A percentile compares a stretch with the other conserved stretches of the same genome.
Evolutionary conservation across 805 yeast genomes (phyloP).

Genomic region (Candida insectorum): DNA sequence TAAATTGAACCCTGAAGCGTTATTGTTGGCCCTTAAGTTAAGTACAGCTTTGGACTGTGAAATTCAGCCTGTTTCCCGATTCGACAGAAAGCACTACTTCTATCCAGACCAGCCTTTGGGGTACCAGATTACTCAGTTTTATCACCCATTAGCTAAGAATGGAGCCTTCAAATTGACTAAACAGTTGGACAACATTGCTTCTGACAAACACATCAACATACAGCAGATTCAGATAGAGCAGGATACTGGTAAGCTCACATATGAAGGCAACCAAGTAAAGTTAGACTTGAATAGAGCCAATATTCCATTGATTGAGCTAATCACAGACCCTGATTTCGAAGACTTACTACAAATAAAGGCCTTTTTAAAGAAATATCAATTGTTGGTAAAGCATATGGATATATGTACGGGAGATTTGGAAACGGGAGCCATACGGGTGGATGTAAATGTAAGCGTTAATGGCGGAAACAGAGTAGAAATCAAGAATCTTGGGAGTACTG

Average conservation of each 20-base stretch:
- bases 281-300: slow-evolving; percentile 84
- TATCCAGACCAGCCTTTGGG: slow-evolving; percentile 97
- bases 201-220: slow-evolving; percentile 51
- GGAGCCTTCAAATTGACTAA: slow-evolving; percentile 54
- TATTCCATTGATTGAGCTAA: slow-evolving; percentile 85
- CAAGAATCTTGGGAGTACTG: slow-evolving; percentile 81
- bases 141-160: slow-evolving; percentile 67
- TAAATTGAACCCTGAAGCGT: slow-evolving; percentile 66
- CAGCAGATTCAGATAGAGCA: slow-evolving; percentile 90
- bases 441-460: slow-evolving; percentile 84
- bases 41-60: slow-evolving; percentile 66
- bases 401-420: slow-evolving; percentile 90
- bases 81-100: slow-evolving; percentile 94
- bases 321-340: slow-evolving; percentile 83
- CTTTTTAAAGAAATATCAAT: slow-evolving; percentile 79
- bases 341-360: slow-evolving; percentile 64
- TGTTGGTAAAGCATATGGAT: slow-evolving; percentile 60
- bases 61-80: slow-evolving; percentile 56
- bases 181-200: slow-evolving; percentile 51
- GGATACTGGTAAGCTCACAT: slow-evolving; percentile 83
- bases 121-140: slow-evolving; percentile 91
- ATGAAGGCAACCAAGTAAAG: slow-evolving; percentile 42
- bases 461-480: slow-evolving; percentile 77
- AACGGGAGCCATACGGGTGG: slow-evolving; percentile 92
- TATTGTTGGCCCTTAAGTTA: slow-evolving; percentile 66